Conservation (phyloP, 805 yeast genomes). For the Candida rishiriensis region DNA sequence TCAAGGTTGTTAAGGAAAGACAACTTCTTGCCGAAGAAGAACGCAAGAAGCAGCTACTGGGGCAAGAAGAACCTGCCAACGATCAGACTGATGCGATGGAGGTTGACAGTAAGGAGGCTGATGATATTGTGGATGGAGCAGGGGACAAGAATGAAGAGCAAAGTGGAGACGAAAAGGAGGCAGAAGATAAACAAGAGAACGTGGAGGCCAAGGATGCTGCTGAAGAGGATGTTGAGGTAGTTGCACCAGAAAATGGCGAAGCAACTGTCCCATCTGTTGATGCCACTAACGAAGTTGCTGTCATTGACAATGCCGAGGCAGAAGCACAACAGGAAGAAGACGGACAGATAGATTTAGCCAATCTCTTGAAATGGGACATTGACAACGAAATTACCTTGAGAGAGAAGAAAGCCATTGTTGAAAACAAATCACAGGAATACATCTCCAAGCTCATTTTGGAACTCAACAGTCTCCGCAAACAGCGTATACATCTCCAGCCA, state of each 20-base stretch:
- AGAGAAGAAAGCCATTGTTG: slow-evolving; percentile 22
- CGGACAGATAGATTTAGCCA: slow-evolving; percentile 24
- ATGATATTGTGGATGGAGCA: slow-evolving; percentile 6
- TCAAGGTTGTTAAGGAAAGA: slow-evolving; percentile 30
- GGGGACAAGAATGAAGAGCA: slow-evolving; percentile 9
- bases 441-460: slow-evolving; percentile 43
- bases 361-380: slow-evolving; percentile 24
- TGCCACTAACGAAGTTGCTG: background rate
- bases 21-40: slow-evolving; percentile 11
- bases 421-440: slow-evolving; percentile 28
- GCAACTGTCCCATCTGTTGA: background rate
- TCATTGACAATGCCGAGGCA: slow-evolving; percentile 1
- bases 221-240: slow-evolving; percentile 12
- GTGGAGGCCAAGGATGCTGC: slow-evolving; percentile 9
- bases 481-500: background rate
- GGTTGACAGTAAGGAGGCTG: background rate
- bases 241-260: background rate
- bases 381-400: slow-evolving; percentile 21
- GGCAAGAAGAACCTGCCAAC: background rate
- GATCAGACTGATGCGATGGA: too few relatives aligned
- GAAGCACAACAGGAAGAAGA: slow-evolving; percentile 3
- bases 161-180: slow-evolving; percentile 6
- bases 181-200: slow-evolving; percentile 19
- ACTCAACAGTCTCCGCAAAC: slow-evolving; percentile 45
- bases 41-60: slow-evolving; percentile 8